These are phyloP conservation scores for maize (Zea mays) DNA, from an alignment of 176 grass and related monocot genomes.

Conservation along the genomic window Zm-B73-REFERENCE-NAM-5.0 NC_050098.1:44537001-44537500, in stretches of 20 bases:
- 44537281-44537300: too few species aligned
- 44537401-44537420: too few species aligned
- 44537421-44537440: too few species aligned
- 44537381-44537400: too few species aligned
- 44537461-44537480: too few species aligned
- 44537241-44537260: neutral
- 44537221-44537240: neutral
- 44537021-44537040: constrained; percentile 94
- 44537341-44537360: too few species aligned
- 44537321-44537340: too few species aligned
- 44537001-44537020: neutral
- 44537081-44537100: constrained; percentile 99
- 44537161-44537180: neutral
- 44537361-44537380: too few species aligned
- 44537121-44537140: constrained; percentile 32
- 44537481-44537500: too few species aligned
- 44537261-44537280: too few species aligned
- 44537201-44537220: neutral
- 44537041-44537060: constrained; percentile 99
- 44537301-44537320: too few species aligned
- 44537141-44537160: neutral
- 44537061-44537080: constrained; percentile 63
- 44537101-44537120: constrained; percentile 79
- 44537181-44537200: neutral
- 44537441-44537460: too few species aligned